Conservation (phyloP, 331 rosid genomes). For the Cydonia oblonga region DNA sequence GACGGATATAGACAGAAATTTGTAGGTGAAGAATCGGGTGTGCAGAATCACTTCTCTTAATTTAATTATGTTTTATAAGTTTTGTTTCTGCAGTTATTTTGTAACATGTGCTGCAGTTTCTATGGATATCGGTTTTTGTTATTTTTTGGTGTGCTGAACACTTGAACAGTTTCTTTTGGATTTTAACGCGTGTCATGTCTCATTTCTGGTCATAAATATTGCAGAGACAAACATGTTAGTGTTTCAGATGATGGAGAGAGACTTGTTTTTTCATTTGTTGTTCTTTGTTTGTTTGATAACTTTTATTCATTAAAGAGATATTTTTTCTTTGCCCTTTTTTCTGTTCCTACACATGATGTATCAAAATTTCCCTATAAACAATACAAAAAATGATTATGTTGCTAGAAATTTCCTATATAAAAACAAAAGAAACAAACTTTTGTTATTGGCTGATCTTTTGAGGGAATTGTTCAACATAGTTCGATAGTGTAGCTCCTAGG, state of each 20-base stretch:
- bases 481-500: too few species aligned
- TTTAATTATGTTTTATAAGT: neutral
- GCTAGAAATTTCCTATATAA: neutral
- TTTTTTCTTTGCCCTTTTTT: neutral
- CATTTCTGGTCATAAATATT: neutral
- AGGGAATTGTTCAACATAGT: neutral
- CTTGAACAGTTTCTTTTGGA: neutral
- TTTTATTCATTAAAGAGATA: neutral
- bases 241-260: neutral
- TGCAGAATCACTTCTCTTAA: too few species aligned
- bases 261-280: neutral
- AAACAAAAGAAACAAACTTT: neutral
- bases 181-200: constrained; percentile 5
- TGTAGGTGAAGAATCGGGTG: neutral
- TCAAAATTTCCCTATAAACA: neutral
- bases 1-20: too few species aligned
- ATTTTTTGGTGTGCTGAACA: constrained; percentile 3
- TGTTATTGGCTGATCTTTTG: neutral
- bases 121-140: neutral
- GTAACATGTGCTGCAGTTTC: constrained; percentile 22
- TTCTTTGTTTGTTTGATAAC: neutral
- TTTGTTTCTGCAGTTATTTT: neutral
- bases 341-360: neutral
- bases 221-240: neutral
- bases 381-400: neutral